A percentile compares a stretch with the other conserved stretches of the same genome.
phyloP scores from a whole-genome alignment of 495 filamentous ascomycete genomes.

The Wilcoxina mikolae region DNA sequence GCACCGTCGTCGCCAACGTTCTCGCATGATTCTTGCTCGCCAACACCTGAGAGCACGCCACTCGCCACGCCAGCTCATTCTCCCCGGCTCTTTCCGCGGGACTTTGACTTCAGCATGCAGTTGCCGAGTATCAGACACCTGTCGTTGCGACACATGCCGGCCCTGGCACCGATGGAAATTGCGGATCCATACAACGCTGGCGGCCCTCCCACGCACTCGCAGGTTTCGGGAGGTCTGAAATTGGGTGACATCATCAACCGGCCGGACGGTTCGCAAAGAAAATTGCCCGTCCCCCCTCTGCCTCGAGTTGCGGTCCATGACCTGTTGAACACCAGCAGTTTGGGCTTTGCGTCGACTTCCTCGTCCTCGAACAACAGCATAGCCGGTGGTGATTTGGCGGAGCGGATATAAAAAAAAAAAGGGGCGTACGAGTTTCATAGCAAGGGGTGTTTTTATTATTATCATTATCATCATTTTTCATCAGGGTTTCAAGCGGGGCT shows the following conservation, averaged over 20 bases:
- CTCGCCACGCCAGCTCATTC: slow-evolving; percentile 92
- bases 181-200: slow-evolving; percentile 36
- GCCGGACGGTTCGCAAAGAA: slow-evolving; percentile 72
- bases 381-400: slow-evolving; percentile 26
- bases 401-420: slow-evolving; percentile 26
- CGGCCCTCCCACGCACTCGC: slow-evolving; percentile 30
- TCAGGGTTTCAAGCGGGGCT: no score
- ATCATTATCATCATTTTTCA: no score
- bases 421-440: no score
- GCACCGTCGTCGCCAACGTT: slow-evolving; percentile 96
- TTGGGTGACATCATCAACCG: slow-evolving; percentile 87
- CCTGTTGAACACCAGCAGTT: slow-evolving; percentile 40
- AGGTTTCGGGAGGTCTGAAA: slow-evolving; percentile 47
- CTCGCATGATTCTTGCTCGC: slow-evolving; percentile 88
- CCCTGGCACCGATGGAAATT: slow-evolving; percentile 79
- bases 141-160: slow-evolving; percentile 73
- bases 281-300: slow-evolving; percentile 80
- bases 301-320: slow-evolving; percentile 85
- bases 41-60: slow-evolving; percentile 92
- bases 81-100: slow-evolving; percentile 64
- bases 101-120: slow-evolving; percentile 47
- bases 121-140: slow-evolving; percentile 81
- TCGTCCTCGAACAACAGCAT: slow-evolving; percentile 28
- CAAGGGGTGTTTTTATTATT: no score
- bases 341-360: slow-evolving; percentile 20